phyloP scores from a whole-genome alignment of 805 yeast species.

The Kodamaea neixiangensis region DNA sequence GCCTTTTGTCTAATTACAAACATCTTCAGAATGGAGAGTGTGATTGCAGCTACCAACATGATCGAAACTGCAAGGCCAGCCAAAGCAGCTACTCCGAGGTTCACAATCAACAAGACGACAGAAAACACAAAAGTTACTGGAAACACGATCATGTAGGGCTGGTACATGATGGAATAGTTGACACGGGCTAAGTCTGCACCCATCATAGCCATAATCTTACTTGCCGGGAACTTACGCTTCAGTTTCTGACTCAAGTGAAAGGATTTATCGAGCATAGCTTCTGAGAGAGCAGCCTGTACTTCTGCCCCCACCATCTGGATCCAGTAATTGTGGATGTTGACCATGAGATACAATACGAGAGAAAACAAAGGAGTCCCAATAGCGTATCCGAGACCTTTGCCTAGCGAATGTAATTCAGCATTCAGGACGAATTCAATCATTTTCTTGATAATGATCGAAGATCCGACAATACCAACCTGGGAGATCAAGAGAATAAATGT shows the following conservation, averaged over 20 bases:
- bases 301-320: slow-evolving; percentile 30
- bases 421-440: slow-evolving; percentile 37
- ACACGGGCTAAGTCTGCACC: slow-evolving; percentile 28
- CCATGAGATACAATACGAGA: slow-evolving; percentile 21
- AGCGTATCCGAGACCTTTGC: slow-evolving; percentile 43
- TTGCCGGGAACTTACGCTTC: slow-evolving; percentile 21
- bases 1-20: slow-evolving; percentile 52
- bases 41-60: slow-evolving; percentile 40
- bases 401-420: slow-evolving; percentile 23
- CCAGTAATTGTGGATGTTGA: slow-evolving; percentile 24
- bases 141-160: slow-evolving; percentile 23
- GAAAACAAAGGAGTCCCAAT: slow-evolving; percentile 37
- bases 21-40: slow-evolving; percentile 50
- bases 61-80: slow-evolving; percentile 26
- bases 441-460: slow-evolving; percentile 38
- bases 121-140: slow-evolving; percentile 25
- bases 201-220: slow-evolving; percentile 29
- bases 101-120: slow-evolving; percentile 23
- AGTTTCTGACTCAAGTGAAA: slow-evolving; percentile 21
- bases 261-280: slow-evolving; percentile 25
- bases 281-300: slow-evolving; percentile 25
- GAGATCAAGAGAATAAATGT: slow-evolving; percentile 29
- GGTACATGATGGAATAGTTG: slow-evolving; percentile 29
- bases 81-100: slow-evolving; percentile 26
- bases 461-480: slow-evolving; percentile 26